phyloP scores from a whole-genome alignment of 2,329 filamentous ascomycete genomes.

The Sarocladiaceae sp. region DNA sequence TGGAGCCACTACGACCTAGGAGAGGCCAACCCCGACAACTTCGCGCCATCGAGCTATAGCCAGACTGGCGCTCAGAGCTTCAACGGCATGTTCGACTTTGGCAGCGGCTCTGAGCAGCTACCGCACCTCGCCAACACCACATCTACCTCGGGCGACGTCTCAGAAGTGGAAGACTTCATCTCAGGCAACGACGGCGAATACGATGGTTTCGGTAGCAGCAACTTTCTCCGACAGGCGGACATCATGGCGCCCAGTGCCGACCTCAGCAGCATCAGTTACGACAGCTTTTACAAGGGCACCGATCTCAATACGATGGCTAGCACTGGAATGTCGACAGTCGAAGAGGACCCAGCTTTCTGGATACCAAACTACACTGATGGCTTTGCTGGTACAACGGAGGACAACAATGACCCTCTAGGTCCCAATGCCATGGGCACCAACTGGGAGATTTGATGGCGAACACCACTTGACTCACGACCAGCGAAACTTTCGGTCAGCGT shows the following conservation, averaged over 20 bases:
- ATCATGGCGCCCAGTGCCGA: slow-evolving; percentile 40
- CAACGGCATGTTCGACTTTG: slow-evolving; percentile 47
- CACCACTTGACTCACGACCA: background rate
- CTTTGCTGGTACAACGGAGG: slow-evolving; percentile 28
- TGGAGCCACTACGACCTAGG: slow-evolving; percentile 43
- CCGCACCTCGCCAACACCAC: slow-evolving; percentile 51
- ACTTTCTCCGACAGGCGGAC: slow-evolving; percentile 40
- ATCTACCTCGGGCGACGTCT: slow-evolving; percentile 63
- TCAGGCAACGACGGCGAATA: slow-evolving; percentile 45
- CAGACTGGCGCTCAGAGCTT: slow-evolving; percentile 48
- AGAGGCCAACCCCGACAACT: slow-evolving; percentile 39
- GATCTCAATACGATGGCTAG: slow-evolving; percentile 35
- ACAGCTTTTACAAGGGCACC: slow-evolving; percentile 50
- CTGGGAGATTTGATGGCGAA: slow-evolving; percentile 29
- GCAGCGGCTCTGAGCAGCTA: slow-evolving; percentile 48
- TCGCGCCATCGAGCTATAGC: slow-evolving; percentile 51
- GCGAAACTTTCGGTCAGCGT: background rate
- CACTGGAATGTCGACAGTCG: slow-evolving; percentile 43
- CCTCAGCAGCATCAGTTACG: slow-evolving; percentile 48
- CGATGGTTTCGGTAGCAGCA: slow-evolving; percentile 41
- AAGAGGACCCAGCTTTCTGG: slow-evolving; percentile 48
- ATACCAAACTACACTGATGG: slow-evolving; percentile 40
- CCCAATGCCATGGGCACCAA: slow-evolving; percentile 25
- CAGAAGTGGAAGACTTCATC: slow-evolving; percentile 59
- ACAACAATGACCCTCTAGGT: slow-evolving; percentile 29